These are phyloP conservation scores for Ophiosphaerella narmari DNA, from an alignment of 2,329 filamentous ascomycete species.

Conservation along the genomic window DNA sequence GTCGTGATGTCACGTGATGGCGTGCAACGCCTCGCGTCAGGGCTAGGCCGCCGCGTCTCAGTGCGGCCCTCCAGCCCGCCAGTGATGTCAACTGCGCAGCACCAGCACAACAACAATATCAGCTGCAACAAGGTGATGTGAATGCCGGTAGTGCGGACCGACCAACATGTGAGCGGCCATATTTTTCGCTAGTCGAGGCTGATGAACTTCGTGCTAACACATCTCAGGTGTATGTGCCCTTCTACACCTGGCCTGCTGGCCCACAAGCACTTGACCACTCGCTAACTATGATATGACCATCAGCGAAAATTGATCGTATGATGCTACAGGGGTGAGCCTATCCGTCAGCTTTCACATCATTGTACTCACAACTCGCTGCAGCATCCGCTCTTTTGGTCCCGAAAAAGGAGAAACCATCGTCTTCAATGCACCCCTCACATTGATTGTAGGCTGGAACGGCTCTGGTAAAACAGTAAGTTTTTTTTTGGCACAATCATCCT, in stretches of 20 bases:
- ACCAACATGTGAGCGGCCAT: slow-evolving; percentile 14
- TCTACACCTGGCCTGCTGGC: background rate
- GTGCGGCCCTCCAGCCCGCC: background rate
- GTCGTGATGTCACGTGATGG: slow-evolving; percentile 10
- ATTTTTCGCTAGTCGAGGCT: background rate
- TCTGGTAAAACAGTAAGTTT: slow-evolving; percentile 81
- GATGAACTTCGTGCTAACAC: slow-evolving; percentile 3
- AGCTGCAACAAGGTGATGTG: background rate
- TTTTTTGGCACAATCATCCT: background rate
- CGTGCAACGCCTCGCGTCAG: slow-evolving; percentile 2
- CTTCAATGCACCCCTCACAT: slow-evolving; percentile 87
- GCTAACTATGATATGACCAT: slow-evolving; percentile 9
- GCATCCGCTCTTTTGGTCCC: slow-evolving; percentile 84
- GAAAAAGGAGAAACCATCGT: slow-evolving; percentile 75
- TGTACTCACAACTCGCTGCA: slow-evolving; percentile 31
- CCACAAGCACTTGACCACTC: background rate
- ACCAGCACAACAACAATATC: background rate
- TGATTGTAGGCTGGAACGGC: slow-evolving; percentile 97
- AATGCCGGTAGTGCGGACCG: slow-evolving; percentile 5
- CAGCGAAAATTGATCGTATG: slow-evolving; percentile 81
- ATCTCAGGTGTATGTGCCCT: slow-evolving; percentile 13
- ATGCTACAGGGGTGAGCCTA: slow-evolving; percentile 71
- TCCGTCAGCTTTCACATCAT: slow-evolving; percentile 2
- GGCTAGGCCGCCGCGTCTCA: slow-evolving; percentile 9
- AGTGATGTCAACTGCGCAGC: background rate